Percentiles rank a stretch among this genome's conserved stretches.
phyloP scores from a whole-genome alignment of 177 flowering plant genomes.

The Tripterygium wilfordii region DNA sequence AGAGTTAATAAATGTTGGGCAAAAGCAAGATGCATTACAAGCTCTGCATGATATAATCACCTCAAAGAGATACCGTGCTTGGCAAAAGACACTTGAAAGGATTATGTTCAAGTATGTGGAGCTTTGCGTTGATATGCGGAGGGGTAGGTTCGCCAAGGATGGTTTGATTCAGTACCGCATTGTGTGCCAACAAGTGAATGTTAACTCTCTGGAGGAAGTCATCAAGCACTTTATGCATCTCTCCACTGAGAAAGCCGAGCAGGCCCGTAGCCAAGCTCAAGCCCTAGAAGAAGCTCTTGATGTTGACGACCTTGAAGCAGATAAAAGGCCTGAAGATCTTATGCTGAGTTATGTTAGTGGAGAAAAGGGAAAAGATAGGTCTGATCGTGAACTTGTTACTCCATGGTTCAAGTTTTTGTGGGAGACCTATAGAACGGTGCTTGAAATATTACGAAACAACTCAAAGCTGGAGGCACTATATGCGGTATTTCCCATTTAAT shows the following conservation, averaged over 20 bases:
- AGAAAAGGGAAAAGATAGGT: slow-evolving; percentile 93
- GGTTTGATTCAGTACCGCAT: slow-evolving; percentile 91
- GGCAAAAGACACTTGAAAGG: slow-evolving; percentile 84
- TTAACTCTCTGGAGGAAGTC: slow-evolving; percentile 87
- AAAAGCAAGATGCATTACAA: slow-evolving; percentile 89
- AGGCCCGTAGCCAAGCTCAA: slow-evolving; percentile 81
- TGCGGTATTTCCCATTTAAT: slow-evolving; percentile 47
- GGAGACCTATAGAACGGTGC: slow-evolving; percentile 97
- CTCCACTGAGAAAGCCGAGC: slow-evolving; percentile 88
- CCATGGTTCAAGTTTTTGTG: slow-evolving; percentile 99
- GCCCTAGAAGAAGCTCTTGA: slow-evolving; percentile 94
- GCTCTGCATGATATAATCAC: slow-evolving; percentile 84
- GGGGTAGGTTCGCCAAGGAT: slow-evolving; percentile 91
- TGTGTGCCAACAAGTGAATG: slow-evolving; percentile 91
- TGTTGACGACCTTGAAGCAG: slow-evolving; percentile 96
- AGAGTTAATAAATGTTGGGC: slow-evolving; percentile 94
- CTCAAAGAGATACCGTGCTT: slow-evolving; percentile 81
- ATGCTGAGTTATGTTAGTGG: slow-evolving; percentile 98
- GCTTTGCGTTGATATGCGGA: slow-evolving; percentile 89
- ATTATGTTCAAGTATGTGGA: slow-evolving; percentile 96
- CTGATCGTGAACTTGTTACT: slow-evolving; percentile 94
- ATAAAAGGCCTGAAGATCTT: slow-evolving; percentile 94
- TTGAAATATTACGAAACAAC: slow-evolving; percentile 88
- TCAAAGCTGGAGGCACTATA: slow-evolving; percentile 89
- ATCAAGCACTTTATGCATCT: slow-evolving; percentile 95